Evolutionary conservation across 225 moss, liverwort and hornwort genomes (phyloP), one percentile per base, ranked within the genome.

Genomic region (Bryoerythrophyllum caledonicum): DNA sequence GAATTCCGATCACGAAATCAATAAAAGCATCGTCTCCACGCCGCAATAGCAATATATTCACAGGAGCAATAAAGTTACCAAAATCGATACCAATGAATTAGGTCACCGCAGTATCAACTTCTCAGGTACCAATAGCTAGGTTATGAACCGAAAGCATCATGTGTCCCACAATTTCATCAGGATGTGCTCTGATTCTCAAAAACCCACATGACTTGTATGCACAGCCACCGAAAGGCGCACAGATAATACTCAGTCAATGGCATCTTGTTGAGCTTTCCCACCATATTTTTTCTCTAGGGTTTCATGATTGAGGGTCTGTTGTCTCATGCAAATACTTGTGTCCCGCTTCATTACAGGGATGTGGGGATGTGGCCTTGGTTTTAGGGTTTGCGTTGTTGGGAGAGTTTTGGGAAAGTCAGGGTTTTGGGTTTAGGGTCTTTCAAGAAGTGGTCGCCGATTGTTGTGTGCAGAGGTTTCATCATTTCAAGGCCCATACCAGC

Each of bases 401-500:
- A 15, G 14, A 3, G 48, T 10, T 26, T 44, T n/a, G n/a, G n/a
- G n/a, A n/a, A n/a, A n/a, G n/a, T n/a, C n/a, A 41, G 25, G 3
- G 15, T 38, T 38, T 10, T 25, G 24, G 46, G 46, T 43, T 26
- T 65, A 23, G 15, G 24, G 26, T n/a, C n/a, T n/a, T n/a, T n/a
- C n/a, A n/a, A n/a, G n/a, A n/a, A n/a, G n/a, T n/a, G n/a, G 9
- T 43, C 24, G 16, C 23, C 49, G 28, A 61, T 24, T 14, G n/a
- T 34, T 63, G 49, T 35, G 49, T 77, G 34, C 82, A 78, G 70
- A 73, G 69, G 44, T 56, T 68, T 57, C 82, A 83, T 38, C 79
- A 83, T 65, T 75, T 75, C 69, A 83, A 71, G 74, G 62, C 24
- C 66, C 79, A 10, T 32, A 75, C 46, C 24, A 28, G 46, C 26